Percentiles rank a stretch among this genome's conserved stretches.
Conservation (phyloP, 169 alveolate genomes). For the Eimeria acervulina region DNA sequence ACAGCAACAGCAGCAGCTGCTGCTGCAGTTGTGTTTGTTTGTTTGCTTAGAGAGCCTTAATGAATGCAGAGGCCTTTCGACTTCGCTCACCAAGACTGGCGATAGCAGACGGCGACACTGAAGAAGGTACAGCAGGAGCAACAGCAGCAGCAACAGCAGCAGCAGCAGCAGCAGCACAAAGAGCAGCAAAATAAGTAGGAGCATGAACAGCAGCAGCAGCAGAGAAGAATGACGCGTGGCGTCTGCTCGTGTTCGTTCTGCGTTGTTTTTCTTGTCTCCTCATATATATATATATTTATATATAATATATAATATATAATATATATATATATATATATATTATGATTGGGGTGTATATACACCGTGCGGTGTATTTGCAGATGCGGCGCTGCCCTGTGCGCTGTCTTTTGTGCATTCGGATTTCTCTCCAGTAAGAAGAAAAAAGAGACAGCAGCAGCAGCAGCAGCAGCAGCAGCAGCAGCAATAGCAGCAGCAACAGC, state of each 20-base stretch:
- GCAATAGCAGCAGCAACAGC: no score
- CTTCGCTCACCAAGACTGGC: conserved; percentile 9
- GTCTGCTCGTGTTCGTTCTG: background rate
- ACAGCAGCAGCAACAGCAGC: background rate
- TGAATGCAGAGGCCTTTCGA: conserved; percentile 40
- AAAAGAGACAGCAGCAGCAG: no score
- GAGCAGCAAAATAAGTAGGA: no score
- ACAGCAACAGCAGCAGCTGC: conserved; percentile 7
- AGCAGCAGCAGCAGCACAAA: background rate
- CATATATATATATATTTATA: no score
- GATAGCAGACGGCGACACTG: background rate
- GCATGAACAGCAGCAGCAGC: background rate
- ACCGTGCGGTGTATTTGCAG: conserved; percentile 5
- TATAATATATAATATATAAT: no score
- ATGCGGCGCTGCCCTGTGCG: conserved; percentile 12
- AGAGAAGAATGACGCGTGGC: background rate
- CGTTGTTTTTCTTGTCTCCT: no score
- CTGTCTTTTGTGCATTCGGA: conserved; percentile 9
- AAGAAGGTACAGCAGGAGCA: background rate
- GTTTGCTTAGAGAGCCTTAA: background rate
- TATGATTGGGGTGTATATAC: background rate
- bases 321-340: no score
- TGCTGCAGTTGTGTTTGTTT: background rate
- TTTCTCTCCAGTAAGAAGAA: background rate
- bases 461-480: no score